These are phyloP conservation scores for Phoma sp. DNA, from an alignment of 2,329 filamentous ascomycete species.

Conservation along the genomic window DNA sequence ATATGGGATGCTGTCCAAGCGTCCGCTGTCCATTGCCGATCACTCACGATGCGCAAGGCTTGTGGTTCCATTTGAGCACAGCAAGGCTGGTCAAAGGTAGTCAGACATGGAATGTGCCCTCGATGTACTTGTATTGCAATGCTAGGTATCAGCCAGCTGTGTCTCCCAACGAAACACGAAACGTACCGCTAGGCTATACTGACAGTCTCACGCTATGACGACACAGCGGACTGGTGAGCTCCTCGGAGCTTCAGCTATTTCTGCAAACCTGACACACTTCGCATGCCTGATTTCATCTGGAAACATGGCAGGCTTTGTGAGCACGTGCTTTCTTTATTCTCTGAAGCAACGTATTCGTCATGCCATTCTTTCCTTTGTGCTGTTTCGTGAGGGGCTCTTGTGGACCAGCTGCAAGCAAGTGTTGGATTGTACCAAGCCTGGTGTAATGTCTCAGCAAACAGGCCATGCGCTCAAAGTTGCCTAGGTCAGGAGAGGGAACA, in stretches of 20 bases:
- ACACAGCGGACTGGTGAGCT: neutral
- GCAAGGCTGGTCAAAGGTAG: neutral
- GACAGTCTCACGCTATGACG: neutral
- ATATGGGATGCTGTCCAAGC: slow-evolving; percentile 4
- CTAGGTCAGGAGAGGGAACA: neutral
- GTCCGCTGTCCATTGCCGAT: slow-evolving; percentile 7
- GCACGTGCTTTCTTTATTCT: slow-evolving; percentile 2
- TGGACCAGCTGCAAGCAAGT: neutral
- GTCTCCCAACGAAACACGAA: neutral
- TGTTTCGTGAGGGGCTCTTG: neutral
- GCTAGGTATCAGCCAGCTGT: neutral
- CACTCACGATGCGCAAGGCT: slow-evolving; percentile 1
- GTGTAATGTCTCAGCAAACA: neutral
- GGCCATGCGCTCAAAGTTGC: neutral
- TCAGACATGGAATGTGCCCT: neutral
- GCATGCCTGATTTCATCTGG: neutral
- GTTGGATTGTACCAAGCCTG: neutral
- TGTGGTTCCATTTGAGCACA: neutral
- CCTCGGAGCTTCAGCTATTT: slow-evolving; percentile 3
- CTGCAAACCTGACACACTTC: neutral
- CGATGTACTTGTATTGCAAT: neutral
- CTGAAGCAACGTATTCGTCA: neutral
- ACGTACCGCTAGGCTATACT: neutral
- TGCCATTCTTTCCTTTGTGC: neutral
- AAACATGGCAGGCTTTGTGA: neutral